A percentile compares a stretch with the other conserved stretches of the same genome.
phyloP scores from a whole-genome alignment of 805 yeast genomes.

The Candida boidinii region DNA sequence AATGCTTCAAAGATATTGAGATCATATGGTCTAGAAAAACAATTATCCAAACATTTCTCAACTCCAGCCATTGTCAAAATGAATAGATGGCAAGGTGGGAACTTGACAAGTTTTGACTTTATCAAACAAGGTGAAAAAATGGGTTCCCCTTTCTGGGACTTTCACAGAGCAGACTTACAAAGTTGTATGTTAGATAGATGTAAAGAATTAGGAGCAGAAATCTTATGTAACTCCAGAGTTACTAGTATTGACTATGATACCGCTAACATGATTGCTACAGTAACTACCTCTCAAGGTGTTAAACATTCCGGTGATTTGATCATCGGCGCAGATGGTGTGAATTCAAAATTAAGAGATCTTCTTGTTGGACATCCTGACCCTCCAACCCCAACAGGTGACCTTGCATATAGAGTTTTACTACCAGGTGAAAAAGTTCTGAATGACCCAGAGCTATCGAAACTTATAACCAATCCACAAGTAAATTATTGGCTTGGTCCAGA shows the following conservation, averaged over 20 bases:
- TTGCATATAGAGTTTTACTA: slow-evolving; percentile 18
- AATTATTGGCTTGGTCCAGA: slow-evolving; percentile 26
- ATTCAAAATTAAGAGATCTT: slow-evolving; percentile 17
- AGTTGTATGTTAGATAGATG: slow-evolving; percentile 16
- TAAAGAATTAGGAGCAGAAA: slow-evolving; percentile 12
- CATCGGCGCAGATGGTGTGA: slow-evolving; percentile 21
- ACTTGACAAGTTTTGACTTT: slow-evolving; percentile 13
- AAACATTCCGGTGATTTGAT: slow-evolving; percentile 12
- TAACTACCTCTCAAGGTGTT: slow-evolving; percentile 8
- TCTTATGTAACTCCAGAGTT: slow-evolving; percentile 12
- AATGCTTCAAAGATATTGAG: slow-evolving; percentile 17
- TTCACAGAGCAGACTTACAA: slow-evolving; percentile 23
- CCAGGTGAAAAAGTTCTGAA: slow-evolving; percentile 22
- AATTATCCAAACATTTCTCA: slow-evolving; percentile 8
- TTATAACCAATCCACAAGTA: slow-evolving; percentile 17
- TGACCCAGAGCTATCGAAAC: slow-evolving; percentile 13
- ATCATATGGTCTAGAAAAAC: slow-evolving; percentile 10
- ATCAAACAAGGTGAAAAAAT: slow-evolving; percentile 11
- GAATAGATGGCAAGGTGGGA: slow-evolving; percentile 13
- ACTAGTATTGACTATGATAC: slow-evolving; percentile 11
- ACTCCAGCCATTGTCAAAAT: slow-evolving; percentile 12
- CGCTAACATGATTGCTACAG: slow-evolving; percentile 9
- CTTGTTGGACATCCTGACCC: slow-evolving; percentile 22
- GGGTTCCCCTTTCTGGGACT: slow-evolving; percentile 16
- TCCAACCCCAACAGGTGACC: slow-evolving; percentile 14